Evolutionary conservation across 306 rosid species (phyloP).

Genomic region (Quercus suber): DNA sequence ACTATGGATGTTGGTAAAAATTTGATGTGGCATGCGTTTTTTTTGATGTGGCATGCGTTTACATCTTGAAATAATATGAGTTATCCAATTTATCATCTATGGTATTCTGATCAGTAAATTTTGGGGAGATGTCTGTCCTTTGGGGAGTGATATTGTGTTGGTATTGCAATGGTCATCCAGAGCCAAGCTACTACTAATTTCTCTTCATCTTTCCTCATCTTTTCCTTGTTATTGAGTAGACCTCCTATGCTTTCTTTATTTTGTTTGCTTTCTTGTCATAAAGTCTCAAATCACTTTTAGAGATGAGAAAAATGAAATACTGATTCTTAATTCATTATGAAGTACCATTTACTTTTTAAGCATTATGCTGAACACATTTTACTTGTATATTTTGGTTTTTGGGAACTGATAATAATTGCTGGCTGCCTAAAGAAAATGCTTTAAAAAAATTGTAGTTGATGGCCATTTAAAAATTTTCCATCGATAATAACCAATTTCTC

Average conservation of each 20-base stretch:
- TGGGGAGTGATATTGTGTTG: not conserved
- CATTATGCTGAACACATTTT: not conserved
- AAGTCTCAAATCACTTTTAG: not conserved
- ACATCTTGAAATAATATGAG: not conserved
- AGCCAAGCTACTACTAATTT: not conserved
- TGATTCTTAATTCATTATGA: not conserved
- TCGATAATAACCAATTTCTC: not conserved
- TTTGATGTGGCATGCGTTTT: not conserved
- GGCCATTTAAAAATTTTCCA: not conserved
- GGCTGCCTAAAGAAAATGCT: not conserved
- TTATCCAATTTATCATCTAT: not conserved
- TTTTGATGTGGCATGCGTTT: not conserved
- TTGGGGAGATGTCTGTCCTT: not conserved
- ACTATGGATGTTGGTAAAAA: slow-evolving; percentile 1
- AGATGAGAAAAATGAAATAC: not conserved
- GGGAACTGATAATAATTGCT: not conserved
- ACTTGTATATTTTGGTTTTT: not conserved
- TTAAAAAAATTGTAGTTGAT: not conserved
- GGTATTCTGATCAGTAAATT: not conserved
- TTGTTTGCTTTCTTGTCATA: not conserved
- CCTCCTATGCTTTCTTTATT: not conserved
- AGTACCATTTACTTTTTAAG: not conserved
- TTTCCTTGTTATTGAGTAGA: not conserved
- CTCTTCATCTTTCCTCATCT: not conserved
- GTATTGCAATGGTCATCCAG: not conserved